Evolutionary conservation across 139 green algal species (phyloP).

Genomic region (Chara braunii): DNA sequence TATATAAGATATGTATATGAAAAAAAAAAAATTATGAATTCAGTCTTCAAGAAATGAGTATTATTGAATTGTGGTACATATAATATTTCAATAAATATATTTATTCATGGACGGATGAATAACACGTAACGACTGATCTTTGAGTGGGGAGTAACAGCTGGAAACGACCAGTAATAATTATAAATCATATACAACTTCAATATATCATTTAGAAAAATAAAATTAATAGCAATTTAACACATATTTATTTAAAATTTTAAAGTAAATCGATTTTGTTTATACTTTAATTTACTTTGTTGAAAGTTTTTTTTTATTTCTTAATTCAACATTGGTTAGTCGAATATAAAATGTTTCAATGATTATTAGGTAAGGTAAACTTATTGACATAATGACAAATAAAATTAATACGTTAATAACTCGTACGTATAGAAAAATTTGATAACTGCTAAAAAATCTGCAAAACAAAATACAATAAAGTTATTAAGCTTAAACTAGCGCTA

Average conservation of each 20-base stretch:
- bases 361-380: no score
- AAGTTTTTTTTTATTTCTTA: conserved; percentile 13
- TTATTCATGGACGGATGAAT: background rate
- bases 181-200: background rate
- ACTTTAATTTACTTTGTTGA: conserved; percentile 15
- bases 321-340: conserved; percentile 28
- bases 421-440: no score
- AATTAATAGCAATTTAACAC: conserved; percentile 7
- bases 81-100: conserved; percentile 6
- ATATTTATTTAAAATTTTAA: conserved; percentile 12
- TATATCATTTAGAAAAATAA: background rate
- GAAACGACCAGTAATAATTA: no score
- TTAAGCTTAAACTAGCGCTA: no score
- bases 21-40: conserved; percentile 4
- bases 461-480: no score
- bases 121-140: no score
- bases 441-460: no score
- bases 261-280: background rate
- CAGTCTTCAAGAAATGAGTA: background rate
- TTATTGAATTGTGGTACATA: background rate
- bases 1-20: background rate
- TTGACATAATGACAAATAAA: conserved; percentile 20
- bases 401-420: no score
- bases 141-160: no score
- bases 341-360: no score